Conservation (phyloP, 306 rosid species). For the Medicago lupulina region DNA sequence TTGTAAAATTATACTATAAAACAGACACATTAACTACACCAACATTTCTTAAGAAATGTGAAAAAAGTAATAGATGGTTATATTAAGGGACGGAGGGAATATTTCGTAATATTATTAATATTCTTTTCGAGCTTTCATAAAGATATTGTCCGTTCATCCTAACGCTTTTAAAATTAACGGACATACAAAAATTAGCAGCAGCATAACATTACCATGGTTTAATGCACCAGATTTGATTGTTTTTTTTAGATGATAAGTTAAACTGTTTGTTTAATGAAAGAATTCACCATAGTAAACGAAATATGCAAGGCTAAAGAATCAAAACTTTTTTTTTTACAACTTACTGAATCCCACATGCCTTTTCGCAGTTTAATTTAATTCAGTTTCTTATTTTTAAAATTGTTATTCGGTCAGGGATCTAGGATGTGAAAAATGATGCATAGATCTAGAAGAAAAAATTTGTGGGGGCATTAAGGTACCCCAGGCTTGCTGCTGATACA, state of each 20-base stretch:
- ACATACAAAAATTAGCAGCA: too few relatives aligned
- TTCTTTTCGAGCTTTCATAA: not conserved
- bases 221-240: not conserved
- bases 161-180: too few relatives aligned
- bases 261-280: not conserved
- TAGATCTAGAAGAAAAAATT: not conserved
- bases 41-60: too few relatives aligned
- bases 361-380: too few relatives aligned
- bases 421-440: conserved; percentile 6
- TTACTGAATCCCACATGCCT: too few relatives aligned
- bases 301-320: not conserved
- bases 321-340: too few relatives aligned
- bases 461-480: not conserved
- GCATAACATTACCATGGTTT: not conserved
- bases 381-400: too few relatives aligned
- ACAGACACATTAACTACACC: too few relatives aligned
- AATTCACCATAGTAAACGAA: not conserved
- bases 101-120: not conserved
- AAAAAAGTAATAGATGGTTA: too few relatives aligned
- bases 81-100: too few relatives aligned
- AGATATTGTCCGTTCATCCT: too few relatives aligned
- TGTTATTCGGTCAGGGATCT: not conserved
- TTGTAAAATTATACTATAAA: too few relatives aligned
- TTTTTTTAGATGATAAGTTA: not conserved
- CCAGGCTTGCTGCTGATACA: not conserved